Conservation (phyloP, 164 flowering plant species). For the Litsea cubeba region DNA sequence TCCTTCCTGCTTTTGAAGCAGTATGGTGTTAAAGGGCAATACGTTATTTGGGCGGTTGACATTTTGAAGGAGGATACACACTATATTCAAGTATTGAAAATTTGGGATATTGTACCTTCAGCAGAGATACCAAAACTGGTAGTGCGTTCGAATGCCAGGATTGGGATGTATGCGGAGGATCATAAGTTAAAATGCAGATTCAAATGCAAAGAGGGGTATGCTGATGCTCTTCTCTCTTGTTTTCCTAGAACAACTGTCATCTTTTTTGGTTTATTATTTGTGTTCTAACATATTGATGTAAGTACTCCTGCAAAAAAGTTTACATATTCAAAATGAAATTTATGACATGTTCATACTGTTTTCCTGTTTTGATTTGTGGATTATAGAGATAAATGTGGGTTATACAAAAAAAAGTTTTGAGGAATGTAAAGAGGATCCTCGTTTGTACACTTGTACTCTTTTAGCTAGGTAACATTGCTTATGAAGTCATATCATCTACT, state of each 20-base stretch:
- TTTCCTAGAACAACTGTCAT: not conserved
- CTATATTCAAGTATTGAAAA: constrained; percentile 31
- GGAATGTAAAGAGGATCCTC: not conserved
- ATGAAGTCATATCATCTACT: too few species aligned
- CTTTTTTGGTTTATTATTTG: not conserved
- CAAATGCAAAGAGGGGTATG: constrained; percentile 53
- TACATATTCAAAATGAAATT: not conserved
- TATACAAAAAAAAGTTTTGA: not conserved
- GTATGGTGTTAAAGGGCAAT: constrained; percentile 19
- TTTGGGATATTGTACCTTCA: constrained; percentile 62
- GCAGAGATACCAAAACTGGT: constrained; percentile 48
- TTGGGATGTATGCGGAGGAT: constrained; percentile 11
- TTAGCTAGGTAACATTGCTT: not conserved
- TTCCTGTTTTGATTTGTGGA: not conserved
- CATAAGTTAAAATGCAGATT: constrained; percentile 45
- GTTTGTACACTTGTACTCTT: not conserved
- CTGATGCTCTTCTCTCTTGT: not conserved
- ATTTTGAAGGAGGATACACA: constrained; percentile 8
- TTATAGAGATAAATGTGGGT: not conserved
- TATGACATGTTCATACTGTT: not conserved
- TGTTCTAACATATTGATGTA: not conserved
- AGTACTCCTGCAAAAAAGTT: not conserved
- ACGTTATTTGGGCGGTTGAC: constrained; percentile 38
- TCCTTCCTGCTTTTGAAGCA: constrained; percentile 24
- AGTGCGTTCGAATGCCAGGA: constrained; percentile 7